Base-by-base conservation (phyloP, 2,329 filamentous ascomycete species). In the Paracorniculantispora psalliotae region DNA sequence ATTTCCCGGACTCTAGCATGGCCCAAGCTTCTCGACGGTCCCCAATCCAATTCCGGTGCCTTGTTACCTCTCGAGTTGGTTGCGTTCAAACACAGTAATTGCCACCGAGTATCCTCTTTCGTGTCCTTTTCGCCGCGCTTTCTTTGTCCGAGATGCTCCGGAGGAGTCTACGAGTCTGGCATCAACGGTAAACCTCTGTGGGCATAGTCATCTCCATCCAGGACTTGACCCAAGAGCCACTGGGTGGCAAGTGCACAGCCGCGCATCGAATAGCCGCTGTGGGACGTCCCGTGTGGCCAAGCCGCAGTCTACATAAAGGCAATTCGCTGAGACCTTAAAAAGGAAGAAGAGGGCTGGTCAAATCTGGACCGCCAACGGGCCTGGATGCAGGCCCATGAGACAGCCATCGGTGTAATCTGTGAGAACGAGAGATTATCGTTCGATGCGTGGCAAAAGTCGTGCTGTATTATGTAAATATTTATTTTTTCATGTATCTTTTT, bases 221-320 rank as follows among this genome's bases (percentile, higher is more conserved):
- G 21, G 21, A 35, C n/a, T 15, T 7, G 39, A 19, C 39, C 3
- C 39, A 43, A 6, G 19, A 19, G 33, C 15, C 46, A 30, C 26
- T 9, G 4, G 8, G 46, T 49, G 46, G 46, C 46, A 25, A 51
- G 28, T 50, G 48, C 30, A 51, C 48, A 51, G n/a, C 25, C 19
- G 46, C 25, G 25, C 54, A 57, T 57, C 54, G 54, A 49, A 17
- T 43, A 50, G 54, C 54, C 46, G 54, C 54, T 57, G 54, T 50
- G 54, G 54, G 54, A 57, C 54, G 46, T 49, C 46, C 53, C 54
- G 54, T 33, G 44, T 28, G 44, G 54, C n/a, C 54, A 41, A 49
- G 41, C n/a, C 54, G 54, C 35, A 9, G 44, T 21, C 41, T 19
- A 17, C 5, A 44, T 15, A 44, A 19, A 23, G 41, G 21, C 6